phyloP scores from a whole-genome alignment of 2,329 filamentous ascomycete genomes.

The Pseudohalonectria lignicola region DNA sequence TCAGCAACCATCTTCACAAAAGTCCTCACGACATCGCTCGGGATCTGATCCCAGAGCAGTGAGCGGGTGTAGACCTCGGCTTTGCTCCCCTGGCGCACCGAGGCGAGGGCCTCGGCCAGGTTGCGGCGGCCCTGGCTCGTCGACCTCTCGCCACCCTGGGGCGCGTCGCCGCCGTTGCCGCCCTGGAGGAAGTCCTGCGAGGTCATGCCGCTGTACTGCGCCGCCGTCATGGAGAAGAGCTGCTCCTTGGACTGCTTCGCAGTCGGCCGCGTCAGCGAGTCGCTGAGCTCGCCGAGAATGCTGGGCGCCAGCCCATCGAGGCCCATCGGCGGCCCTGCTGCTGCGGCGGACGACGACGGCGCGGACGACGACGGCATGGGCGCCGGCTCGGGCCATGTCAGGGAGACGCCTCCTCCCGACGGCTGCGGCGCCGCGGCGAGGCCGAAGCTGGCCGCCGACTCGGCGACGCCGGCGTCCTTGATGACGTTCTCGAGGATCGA shows the following conservation, averaged over 20 bases:
- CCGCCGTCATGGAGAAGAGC: slow-evolving; percentile 73
- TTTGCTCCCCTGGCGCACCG: slow-evolving; percentile 63
- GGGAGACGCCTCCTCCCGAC: slow-evolving; percentile 31
- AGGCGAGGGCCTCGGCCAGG: slow-evolving; percentile 68
- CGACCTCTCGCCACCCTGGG: slow-evolving; percentile 32
- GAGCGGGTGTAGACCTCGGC: slow-evolving; percentile 90
- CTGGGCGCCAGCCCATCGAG: slow-evolving; percentile 44
- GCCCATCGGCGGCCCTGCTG: slow-evolving; percentile 11
- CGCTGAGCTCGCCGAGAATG: slow-evolving; percentile 54
- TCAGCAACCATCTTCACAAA: slow-evolving; percentile 88
- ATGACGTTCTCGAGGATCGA: slow-evolving; percentile 70
- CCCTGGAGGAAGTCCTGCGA: slow-evolving; percentile 62
- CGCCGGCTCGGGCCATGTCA: slow-evolving; percentile 32
- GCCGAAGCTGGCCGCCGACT: slow-evolving; percentile 29
- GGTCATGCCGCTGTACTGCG: slow-evolving; percentile 80
- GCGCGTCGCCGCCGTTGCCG: slow-evolving; percentile 28
- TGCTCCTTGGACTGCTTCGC: slow-evolving; percentile 83
- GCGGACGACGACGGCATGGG: slow-evolving; percentile 21
- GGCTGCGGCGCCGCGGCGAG: slow-evolving; percentile 34
- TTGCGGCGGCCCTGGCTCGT: slow-evolving; percentile 59
- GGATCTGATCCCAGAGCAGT: slow-evolving; percentile 89
- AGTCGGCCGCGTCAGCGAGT: slow-evolving; percentile 61
- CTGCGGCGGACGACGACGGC: slow-evolving; percentile 3
- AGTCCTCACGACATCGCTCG: slow-evolving; percentile 79
- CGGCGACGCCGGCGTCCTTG: slow-evolving; percentile 62